phyloP scores from a whole-genome alignment of 306 rosid species.

The Medicago lupulina region DNA sequence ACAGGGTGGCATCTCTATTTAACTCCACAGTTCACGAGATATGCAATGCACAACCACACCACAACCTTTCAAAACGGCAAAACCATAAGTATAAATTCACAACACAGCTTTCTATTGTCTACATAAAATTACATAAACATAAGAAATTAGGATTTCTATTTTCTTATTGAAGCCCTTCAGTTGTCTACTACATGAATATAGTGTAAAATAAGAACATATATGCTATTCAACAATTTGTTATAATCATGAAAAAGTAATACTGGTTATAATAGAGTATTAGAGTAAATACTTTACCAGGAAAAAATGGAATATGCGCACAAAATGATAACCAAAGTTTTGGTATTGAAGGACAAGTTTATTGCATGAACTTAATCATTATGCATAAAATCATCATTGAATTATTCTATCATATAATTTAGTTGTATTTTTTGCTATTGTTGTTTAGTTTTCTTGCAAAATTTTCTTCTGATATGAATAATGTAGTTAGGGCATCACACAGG shows the following conservation, averaged over 20 bases:
- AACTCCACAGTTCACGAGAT: slow-evolving; percentile 13
- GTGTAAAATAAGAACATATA: neutral
- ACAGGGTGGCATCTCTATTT: neutral
- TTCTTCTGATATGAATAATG: slow-evolving; percentile 20
- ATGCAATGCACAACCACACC: slow-evolving; percentile 12
- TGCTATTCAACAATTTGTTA: slow-evolving; percentile 3
- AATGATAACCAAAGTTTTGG: slow-evolving; percentile 18
- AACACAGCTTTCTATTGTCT: neutral
- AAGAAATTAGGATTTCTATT: neutral
- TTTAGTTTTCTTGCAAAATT: neutral
- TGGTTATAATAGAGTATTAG: neutral
- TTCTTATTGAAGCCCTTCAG: slow-evolving; percentile 2
- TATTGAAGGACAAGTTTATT: slow-evolving; percentile 21
- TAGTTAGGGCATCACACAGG: slow-evolving; percentile 1
- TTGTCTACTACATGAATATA: neutral
- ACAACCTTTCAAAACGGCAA: neutral
- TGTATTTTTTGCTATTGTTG: neutral
- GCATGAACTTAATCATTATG: slow-evolving; percentile 4
- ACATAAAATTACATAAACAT: slow-evolving; percentile 5
- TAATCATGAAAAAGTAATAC: neutral
- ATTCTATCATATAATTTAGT: slow-evolving; percentile 6
- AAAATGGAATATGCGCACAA: slow-evolving; percentile 3
- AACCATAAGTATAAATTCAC: slow-evolving; percentile 6
- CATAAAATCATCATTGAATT: neutral
- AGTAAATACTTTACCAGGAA: slow-evolving; percentile 3